Evolutionary conservation across 2,329 filamentous ascomycete species (phyloP).

Genomic region (Phyllosticta paracitricarpa): DNA sequence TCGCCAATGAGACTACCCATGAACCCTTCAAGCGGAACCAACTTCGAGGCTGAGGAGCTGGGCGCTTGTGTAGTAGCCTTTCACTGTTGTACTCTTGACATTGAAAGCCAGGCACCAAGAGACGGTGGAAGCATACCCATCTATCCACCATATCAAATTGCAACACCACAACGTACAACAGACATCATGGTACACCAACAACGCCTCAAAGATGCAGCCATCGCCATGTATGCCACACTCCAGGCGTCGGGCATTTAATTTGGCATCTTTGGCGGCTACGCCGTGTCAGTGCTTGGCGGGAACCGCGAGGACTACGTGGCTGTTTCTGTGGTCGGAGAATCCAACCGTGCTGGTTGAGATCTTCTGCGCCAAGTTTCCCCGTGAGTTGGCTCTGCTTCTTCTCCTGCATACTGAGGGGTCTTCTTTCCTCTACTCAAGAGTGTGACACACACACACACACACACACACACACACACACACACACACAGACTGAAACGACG

Average conservation of each 20-base stretch:
- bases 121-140: neutral
- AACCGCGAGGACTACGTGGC: constrained; percentile 13
- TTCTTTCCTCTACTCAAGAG: too few relatives aligned
- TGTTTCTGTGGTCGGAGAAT: constrained; percentile 14
- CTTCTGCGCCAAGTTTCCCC: constrained; percentile 12
- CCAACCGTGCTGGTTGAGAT: constrained; percentile 13
- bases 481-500: neutral
- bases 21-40: neutral
- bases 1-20: neutral
- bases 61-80: neutral
- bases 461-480: neutral
- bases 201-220: constrained; percentile 11
- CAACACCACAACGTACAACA: neutral
- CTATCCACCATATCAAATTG: neutral
- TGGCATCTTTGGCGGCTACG: constrained; percentile 15
- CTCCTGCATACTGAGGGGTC: too few relatives aligned
- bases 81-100: neutral
- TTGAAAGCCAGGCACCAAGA: neutral
- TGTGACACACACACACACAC: too few relatives aligned
- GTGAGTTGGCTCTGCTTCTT: neutral
- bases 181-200: neutral
- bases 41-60: constrained; percentile 9
- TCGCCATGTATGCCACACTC: constrained; percentile 13
- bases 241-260: constrained; percentile 6
- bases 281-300: constrained; percentile 11